These are phyloP conservation scores for Talaromyces sp. DNA, from an alignment of 2,329 filamentous ascomycete species.

Conservation along the genomic window DNA sequence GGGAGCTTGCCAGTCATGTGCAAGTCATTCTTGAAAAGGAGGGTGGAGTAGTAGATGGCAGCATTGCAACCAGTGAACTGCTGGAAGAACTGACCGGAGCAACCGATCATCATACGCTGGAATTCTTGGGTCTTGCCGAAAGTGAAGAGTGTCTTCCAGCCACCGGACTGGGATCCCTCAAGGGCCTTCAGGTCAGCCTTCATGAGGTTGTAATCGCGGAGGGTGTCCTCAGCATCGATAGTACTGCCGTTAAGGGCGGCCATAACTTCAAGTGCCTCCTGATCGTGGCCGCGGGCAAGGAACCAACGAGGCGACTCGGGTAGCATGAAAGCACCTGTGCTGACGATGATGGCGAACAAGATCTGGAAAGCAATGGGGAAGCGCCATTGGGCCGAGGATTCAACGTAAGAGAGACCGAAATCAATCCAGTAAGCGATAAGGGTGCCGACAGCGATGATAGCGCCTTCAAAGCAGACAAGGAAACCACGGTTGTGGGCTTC, in stretches of 20 bases:
- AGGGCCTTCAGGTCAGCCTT: slow-evolving; percentile 14
- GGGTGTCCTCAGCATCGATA: slow-evolving; percentile 1
- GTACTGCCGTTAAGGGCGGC: slow-evolving; percentile 51
- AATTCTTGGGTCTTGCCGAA: slow-evolving; percentile 33
- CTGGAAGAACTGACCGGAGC: slow-evolving; percentile 39
- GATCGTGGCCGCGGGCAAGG: slow-evolving; percentile 39
- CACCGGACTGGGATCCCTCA: slow-evolving; percentile 56
- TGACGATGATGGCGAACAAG: slow-evolving; percentile 26
- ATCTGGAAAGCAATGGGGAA: slow-evolving; percentile 44
- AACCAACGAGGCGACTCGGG: slow-evolving; percentile 7
- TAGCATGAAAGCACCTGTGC: background rate
- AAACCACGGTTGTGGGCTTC: slow-evolving; percentile 27
- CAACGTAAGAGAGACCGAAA: slow-evolving; percentile 28
- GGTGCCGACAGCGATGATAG: slow-evolving; percentile 27
- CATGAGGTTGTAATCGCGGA: slow-evolving; percentile 8
- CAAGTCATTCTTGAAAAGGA: slow-evolving; percentile 46
- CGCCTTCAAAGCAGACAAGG: slow-evolving; percentile 29
- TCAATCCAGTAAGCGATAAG: slow-evolving; percentile 31
- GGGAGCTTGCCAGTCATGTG: slow-evolving; percentile 37
- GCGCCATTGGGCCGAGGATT: slow-evolving; percentile 33
- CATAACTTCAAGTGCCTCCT: slow-evolving; percentile 45
- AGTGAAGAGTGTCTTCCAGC: slow-evolving; percentile 43
- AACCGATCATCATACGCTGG: slow-evolving; percentile 35
- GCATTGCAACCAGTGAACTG: slow-evolving; percentile 48
- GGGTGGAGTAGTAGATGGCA: slow-evolving; percentile 45